Conservation (phyloP, 225 moss, liverwort and hornwort species). For the Takakia lepidozioides region DNA sequence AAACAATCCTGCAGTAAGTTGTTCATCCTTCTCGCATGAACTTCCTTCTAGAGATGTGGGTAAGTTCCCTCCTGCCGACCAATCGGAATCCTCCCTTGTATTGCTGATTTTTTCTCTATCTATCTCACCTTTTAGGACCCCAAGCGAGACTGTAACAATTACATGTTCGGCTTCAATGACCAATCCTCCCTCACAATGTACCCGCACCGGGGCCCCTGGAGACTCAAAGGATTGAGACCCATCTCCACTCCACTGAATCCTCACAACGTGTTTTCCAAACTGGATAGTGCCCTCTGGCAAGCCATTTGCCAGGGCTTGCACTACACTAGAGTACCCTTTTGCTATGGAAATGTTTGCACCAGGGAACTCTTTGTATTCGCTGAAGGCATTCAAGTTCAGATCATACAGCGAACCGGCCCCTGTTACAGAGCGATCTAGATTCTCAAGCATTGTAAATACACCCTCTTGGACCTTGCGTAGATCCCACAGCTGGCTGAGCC, state of each 20-base stretch:
- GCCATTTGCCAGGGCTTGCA: constrained; percentile 10
- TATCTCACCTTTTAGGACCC: constrained; percentile 20
- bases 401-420: constrained; percentile 22
- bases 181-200: constrained; percentile 22
- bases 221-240: not conserved
- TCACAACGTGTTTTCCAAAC: constrained; percentile 18
- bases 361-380: constrained; percentile 22
- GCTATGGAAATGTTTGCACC: constrained; percentile 21
- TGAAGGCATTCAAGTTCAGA: constrained; percentile 17
- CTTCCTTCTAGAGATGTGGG: not conserved
- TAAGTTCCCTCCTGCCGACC: not conserved
- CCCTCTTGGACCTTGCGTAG: constrained; percentile 8
- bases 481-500: constrained; percentile 6
- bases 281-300: constrained; percentile 15
- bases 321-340: constrained; percentile 18
- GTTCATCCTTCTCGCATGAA: no score
- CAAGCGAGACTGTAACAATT: constrained; percentile 25
- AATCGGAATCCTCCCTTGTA: not conserved
- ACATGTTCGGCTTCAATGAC: constrained; percentile 30
- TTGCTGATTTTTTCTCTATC: not conserved
- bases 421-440: constrained; percentile 19
- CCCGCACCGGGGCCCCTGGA: constrained; percentile 13
- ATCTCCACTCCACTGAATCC: constrained; percentile 15
- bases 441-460: constrained; percentile 17
- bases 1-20: constrained; percentile 12